Evolutionary conservation across 164 flowering plant species (phyloP), one percentile per base, ranked within the genome.

Genomic region (Warburgia ugandensis): DNA sequence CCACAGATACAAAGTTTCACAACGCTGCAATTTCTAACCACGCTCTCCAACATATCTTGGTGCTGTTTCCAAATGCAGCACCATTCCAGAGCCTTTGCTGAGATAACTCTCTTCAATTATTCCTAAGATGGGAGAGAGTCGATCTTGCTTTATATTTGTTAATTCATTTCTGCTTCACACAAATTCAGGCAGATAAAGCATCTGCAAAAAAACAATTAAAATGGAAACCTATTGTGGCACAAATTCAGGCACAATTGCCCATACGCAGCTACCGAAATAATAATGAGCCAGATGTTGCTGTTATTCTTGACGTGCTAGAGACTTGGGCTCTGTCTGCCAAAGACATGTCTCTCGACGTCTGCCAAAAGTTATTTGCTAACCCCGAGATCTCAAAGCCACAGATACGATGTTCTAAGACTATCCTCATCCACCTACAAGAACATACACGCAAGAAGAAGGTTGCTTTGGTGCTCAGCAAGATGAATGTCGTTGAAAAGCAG

Each of bases 401-500:
- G 40, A 3, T 5, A 20, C 53, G 38, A 28, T 23, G 61, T 8
- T 48, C 68, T 2, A 41, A 59, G 30, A 50, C 56, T 45, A 48
- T 66, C 39, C 54, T 60, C 30, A 52, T 66, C 39, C 61, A 51
- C 5, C 65, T 66, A 21, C 27, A 44, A 1, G 65, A 66, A n/a
- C 54, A 66, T 12, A 25, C 50, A 27, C 65, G 60, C 28, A 66
- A 55, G 47, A 56, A 56, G 50, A 66, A 55, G 29, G 65, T 50
- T 46, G 69, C 61, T 22, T 26, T 51, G 48, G 57, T 60, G 43
- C 69, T 65, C 31, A 50, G 49, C 17, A 56, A 54, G 40, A 59
- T 65, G 69, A 58, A 60, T 21, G 32, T 60, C 54, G 49, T 66
- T 30, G 60, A 61, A 45, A 56, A 46, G 29, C 65, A 60, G 37